Conservation (phyloP, 2,329 filamentous ascomycete species). For the Colletotrichum sp. region DNA sequence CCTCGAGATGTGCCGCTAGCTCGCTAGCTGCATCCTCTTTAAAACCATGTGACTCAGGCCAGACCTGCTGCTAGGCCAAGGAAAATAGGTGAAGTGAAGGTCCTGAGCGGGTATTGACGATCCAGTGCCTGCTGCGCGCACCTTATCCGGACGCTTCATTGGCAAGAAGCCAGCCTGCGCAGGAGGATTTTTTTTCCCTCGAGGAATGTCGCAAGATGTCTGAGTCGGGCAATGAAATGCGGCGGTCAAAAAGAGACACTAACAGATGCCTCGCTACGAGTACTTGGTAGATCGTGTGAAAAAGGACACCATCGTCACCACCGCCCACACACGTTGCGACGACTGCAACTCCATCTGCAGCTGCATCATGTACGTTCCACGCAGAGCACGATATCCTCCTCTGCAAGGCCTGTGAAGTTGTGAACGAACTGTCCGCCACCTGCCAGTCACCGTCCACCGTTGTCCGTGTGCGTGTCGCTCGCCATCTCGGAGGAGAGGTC, state of each 20-base stretch:
- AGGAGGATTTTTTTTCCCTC: neutral
- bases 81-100: neutral
- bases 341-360: neutral
- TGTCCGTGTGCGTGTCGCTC: neutral
- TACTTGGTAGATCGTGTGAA: neutral
- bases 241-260: neutral
- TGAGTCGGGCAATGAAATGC: neutral
- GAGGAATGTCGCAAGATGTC: neutral
- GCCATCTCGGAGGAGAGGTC: neutral
- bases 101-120: conserved; percentile 12
- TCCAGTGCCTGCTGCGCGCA: conserved; percentile 1
- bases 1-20: conserved; percentile 14
- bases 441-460: conserved; percentile 1
- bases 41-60: conserved; percentile 20
- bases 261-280: neutral
- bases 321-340: neutral
- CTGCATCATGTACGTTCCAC: neutral
- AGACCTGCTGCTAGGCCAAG: neutral
- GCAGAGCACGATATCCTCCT: neutral
- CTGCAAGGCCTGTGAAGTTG: neutral
- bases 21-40: conserved; percentile 20
- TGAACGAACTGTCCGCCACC: neutral
- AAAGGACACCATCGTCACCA: neutral
- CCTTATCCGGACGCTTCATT: conserved; percentile 11
- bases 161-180: neutral